Conservation (phyloP, 163 green algal genomes). For the Scenedesmus sp. region DNA sequence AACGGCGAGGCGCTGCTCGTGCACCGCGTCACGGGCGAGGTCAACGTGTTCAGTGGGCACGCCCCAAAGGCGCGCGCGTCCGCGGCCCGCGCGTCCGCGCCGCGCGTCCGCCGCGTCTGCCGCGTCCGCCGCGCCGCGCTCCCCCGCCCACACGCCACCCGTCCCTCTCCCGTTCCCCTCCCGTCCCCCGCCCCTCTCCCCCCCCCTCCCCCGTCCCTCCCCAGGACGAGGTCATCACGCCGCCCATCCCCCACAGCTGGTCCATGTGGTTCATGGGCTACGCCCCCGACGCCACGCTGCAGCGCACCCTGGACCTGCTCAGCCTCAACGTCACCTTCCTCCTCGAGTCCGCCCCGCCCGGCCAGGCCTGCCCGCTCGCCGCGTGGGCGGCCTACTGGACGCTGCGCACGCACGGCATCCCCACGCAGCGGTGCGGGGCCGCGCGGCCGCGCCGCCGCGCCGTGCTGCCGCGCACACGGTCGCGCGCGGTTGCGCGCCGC, state of each 20-base stretch:
- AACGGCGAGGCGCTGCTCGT: slow-evolving; percentile 31
- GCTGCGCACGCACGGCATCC: slow-evolving; percentile 31
- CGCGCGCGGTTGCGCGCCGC: no score
- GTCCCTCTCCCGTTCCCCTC: no score
- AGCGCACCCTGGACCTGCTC: slow-evolving; percentile 30
- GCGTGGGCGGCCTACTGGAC: slow-evolving; percentile 42
- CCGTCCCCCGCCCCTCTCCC: no score
- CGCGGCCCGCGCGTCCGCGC: no score
- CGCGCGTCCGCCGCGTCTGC: no score
- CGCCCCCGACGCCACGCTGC: slow-evolving; percentile 2
- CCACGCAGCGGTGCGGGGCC: slow-evolving; percentile 10
- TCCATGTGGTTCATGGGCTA: slow-evolving; percentile 47
- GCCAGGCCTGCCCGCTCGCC: slow-evolving; percentile 32
- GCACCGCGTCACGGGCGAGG: slow-evolving; percentile 42
- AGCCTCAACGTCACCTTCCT: slow-evolving; percentile 30
- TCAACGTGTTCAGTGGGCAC: neutral
- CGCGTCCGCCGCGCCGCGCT: no score
- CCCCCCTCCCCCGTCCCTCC: no score
- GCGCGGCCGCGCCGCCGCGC: no score
- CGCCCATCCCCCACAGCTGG: slow-evolving; percentile 40
- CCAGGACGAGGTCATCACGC: slow-evolving; percentile 45
- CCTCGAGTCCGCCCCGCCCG: neutral
- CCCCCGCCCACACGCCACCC: no score
- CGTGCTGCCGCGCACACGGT: no score
- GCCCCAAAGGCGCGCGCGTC: slow-evolving; percentile 11